Evolutionary conservation across 106 monocot genomes (phyloP).

Genomic region (Acorus gramineus): DNA sequence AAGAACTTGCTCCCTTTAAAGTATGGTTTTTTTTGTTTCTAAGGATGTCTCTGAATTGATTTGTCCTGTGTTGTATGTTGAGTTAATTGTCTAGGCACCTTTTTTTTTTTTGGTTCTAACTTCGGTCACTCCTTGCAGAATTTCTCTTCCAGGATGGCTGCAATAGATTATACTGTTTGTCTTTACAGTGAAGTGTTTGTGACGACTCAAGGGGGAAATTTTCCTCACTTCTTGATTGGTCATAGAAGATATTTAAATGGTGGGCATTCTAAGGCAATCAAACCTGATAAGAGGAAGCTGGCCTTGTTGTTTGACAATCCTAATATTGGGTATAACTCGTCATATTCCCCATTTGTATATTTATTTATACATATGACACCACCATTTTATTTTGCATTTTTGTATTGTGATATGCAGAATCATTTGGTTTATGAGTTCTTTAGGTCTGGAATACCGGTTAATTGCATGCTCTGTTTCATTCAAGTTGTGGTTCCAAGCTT

Average conservation of each 20-base stretch:
- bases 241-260: slow-evolving; percentile 83
- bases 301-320: slow-evolving; percentile 82
- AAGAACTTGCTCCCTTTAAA: slow-evolving; percentile 90
- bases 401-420: not conserved
- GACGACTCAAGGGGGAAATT: slow-evolving; percentile 97
- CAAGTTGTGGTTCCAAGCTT: too few species aligned
- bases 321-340: slow-evolving; percentile 56
- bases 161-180: slow-evolving; percentile 91
- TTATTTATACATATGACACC: not conserved
- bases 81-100: not conserved
- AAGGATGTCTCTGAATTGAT: not conserved
- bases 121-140: slow-evolving; percentile 39
- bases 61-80: not conserved
- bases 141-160: slow-evolving; percentile 94
- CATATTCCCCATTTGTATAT: not conserved
- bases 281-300: slow-evolving; percentile 92
- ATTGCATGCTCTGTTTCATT: too few species aligned
- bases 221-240: slow-evolving; percentile 88
- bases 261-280: slow-evolving; percentile 96
- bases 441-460: not conserved
- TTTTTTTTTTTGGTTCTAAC: not conserved
- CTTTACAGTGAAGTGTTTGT: slow-evolving; percentile 98
- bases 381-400: not conserved
- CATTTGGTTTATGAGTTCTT: not conserved
- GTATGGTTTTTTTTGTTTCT: slow-evolving; percentile 19